These are phyloP conservation scores for Penicillium paneum DNA, from an alignment of 2,329 filamentous ascomycete genomes.

Conservation along the genomic window DNA sequence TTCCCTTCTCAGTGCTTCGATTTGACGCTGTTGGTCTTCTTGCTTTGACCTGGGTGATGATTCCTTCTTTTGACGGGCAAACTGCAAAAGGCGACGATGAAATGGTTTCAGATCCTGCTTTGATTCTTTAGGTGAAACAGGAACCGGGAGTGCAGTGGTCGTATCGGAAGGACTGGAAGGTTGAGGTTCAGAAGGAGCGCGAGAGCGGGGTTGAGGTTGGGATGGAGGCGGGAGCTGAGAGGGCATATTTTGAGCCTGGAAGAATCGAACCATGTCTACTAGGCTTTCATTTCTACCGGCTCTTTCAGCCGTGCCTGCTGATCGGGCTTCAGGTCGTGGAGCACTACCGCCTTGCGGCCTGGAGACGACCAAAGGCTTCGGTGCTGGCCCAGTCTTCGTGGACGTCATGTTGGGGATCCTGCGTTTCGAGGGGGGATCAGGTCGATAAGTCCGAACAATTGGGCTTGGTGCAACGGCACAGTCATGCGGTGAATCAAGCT, in stretches of 20 bases:
- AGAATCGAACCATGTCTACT: constrained; percentile 37
- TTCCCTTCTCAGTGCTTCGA: constrained; percentile 31
- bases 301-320: constrained; percentile 32
- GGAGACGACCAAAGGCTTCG: constrained; percentile 13
- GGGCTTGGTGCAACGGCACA: constrained; percentile 35
- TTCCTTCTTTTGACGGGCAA: constrained; percentile 33
- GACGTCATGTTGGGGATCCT: constrained; percentile 26
- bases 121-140: constrained; percentile 19
- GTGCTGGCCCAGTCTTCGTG: constrained; percentile 5
- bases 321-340: constrained; percentile 26
- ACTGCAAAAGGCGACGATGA: constrained; percentile 36
- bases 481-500: constrained; percentile 25
- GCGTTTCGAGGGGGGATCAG: constrained; percentile 26
- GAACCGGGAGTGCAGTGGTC: constrained; percentile 25
- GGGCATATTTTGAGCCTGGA: constrained; percentile 30
- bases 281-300: constrained; percentile 32
- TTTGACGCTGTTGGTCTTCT: constrained; percentile 27
- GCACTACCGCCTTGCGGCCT: constrained; percentile 9
- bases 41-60: constrained; percentile 22
- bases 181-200: constrained; percentile 3
- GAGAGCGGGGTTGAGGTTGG: constrained; percentile 2
- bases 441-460: constrained; percentile 34
- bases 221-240: constrained; percentile 9
- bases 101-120: constrained; percentile 24
- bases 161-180: constrained; percentile 17